phyloP scores from a whole-genome alignment of 257 asterid genomes.

The Solanum bulbocastanum region DNA sequence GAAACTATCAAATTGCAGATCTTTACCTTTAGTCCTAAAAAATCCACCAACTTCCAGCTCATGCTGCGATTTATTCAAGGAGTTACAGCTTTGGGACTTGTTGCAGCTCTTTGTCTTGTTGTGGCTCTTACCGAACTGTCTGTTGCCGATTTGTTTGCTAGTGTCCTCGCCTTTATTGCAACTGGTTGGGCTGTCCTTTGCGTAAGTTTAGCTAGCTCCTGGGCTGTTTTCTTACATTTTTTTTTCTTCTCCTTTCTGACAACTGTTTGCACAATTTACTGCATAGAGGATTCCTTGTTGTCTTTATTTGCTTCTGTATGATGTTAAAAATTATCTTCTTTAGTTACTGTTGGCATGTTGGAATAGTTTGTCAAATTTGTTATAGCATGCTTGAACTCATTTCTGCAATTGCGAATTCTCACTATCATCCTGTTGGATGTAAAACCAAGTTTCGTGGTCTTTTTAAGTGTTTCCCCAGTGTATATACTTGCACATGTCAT shows the following conservation, averaged over 20 bases:
- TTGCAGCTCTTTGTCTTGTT: slow-evolving; percentile 69
- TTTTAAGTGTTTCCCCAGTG: too few relatives aligned
- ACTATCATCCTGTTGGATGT: not conserved
- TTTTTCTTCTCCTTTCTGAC: not conserved
- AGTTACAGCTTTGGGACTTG: slow-evolving; percentile 65
- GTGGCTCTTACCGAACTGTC: slow-evolving; percentile 58
- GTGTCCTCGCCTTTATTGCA: slow-evolving; percentile 92
- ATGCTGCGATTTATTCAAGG: slow-evolving; percentile 95
- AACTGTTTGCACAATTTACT: not conserved
- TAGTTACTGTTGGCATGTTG: not conserved
- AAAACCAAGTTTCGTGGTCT: not conserved
- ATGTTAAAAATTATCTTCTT: not conserved
- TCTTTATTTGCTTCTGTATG: not conserved
- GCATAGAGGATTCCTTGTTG: not conserved
- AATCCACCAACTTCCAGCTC: slow-evolving; percentile 76
- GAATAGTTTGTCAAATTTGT: not conserved
- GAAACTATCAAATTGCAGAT: slow-evolving; percentile 35
- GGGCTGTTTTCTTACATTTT: not conserved
- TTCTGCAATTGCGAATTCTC: not conserved
- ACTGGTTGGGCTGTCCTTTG: slow-evolving; percentile 88
- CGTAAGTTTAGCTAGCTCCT: slow-evolving; percentile 38
- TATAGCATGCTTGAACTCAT: not conserved
- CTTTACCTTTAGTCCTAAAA: slow-evolving; percentile 80
- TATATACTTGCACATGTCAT: not conserved
- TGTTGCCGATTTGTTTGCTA: slow-evolving; percentile 72